phyloP scores from a whole-genome alignment of 306 rosid species.

The Nissolia schottii region DNA sequence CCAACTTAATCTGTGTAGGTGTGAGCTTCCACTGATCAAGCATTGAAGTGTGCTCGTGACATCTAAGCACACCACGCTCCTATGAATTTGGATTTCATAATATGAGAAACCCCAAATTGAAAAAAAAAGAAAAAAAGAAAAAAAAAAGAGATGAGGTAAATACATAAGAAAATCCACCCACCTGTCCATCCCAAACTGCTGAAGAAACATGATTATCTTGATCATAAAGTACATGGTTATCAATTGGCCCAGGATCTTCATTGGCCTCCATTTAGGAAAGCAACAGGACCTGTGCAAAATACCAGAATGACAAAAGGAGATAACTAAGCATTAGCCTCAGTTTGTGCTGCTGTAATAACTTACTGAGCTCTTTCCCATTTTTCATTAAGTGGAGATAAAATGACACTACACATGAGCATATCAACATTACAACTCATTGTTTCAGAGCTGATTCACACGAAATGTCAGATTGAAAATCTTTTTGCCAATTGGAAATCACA shows the following conservation, averaged over 20 bases:
- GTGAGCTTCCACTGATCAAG: constrained; percentile 93
- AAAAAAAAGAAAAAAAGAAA: not conserved
- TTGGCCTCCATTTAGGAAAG: constrained; percentile 48
- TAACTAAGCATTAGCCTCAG: not conserved
- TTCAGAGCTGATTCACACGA: constrained; percentile 16
- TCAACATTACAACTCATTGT: constrained; percentile 1
- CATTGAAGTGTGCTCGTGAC: constrained; percentile 92
- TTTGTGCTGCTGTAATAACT: not conserved
- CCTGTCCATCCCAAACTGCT: constrained; percentile 98
- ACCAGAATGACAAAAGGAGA: not conserved
- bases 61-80: constrained; percentile 95
- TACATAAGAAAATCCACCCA: constrained; percentile 14
- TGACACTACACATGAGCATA: not conserved
- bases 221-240: constrained; percentile 72
- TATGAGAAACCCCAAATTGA: not conserved
- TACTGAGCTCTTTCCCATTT: not conserved
- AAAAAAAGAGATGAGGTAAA: not conserved
- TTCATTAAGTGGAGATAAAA: not conserved
- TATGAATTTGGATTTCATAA: constrained; percentile 22
- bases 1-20: constrained; percentile 63
- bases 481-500: not conserved
- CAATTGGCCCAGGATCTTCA: constrained; percentile 74
- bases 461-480: not conserved
- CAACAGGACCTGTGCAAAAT: constrained; percentile 21
- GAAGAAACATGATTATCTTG: constrained; percentile 92